phyloP scores from a whole-genome alignment of 805 yeast species.

The Metschnikowia similis region DNA sequence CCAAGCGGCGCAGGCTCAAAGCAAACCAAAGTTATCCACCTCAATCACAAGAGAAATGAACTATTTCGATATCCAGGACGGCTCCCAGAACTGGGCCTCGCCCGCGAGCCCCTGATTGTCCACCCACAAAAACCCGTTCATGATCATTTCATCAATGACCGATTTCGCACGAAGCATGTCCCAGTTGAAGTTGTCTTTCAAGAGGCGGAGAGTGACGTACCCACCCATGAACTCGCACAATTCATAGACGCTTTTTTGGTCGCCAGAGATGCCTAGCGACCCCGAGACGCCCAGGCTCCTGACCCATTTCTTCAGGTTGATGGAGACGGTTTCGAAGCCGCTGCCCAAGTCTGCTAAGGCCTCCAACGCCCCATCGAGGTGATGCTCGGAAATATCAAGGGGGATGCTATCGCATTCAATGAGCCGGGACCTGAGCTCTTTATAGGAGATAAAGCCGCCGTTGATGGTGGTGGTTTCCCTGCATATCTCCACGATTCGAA shows the following conservation, averaged over 20 bases:
- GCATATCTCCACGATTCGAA: constrained; percentile 73
- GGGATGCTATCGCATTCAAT: constrained; percentile 27
- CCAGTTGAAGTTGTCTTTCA: constrained; percentile 80
- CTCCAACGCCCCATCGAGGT: constrained; percentile 53
- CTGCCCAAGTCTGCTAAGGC: constrained; percentile 58
- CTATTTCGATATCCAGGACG: constrained; percentile 54
- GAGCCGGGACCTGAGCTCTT: constrained; percentile 32
- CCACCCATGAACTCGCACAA: constrained; percentile 75
- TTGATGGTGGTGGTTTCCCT: constrained; percentile 64
- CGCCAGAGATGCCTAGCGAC: constrained; percentile 36
- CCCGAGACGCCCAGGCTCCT: constrained; percentile 29
- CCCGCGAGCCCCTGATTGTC: constrained; percentile 48
- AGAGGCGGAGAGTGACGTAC: constrained; percentile 56
- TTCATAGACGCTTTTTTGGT: constrained; percentile 68
- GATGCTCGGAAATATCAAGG: constrained; percentile 39
- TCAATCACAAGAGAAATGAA: not conserved
- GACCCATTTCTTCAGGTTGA: constrained; percentile 51
- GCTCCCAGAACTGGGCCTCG: constrained; percentile 57
- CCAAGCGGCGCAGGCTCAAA: too few species aligned
- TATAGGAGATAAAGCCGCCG: constrained; percentile 75
- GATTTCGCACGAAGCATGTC: constrained; percentile 53
- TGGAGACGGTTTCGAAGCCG: constrained; percentile 58
- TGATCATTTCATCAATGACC: constrained; percentile 73
- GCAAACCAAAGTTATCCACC: not conserved
- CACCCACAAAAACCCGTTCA: constrained; percentile 81